Evolutionary conservation across 345 rosid genomes (phyloP).

Genomic region (Moricandia arvensis): DNA sequence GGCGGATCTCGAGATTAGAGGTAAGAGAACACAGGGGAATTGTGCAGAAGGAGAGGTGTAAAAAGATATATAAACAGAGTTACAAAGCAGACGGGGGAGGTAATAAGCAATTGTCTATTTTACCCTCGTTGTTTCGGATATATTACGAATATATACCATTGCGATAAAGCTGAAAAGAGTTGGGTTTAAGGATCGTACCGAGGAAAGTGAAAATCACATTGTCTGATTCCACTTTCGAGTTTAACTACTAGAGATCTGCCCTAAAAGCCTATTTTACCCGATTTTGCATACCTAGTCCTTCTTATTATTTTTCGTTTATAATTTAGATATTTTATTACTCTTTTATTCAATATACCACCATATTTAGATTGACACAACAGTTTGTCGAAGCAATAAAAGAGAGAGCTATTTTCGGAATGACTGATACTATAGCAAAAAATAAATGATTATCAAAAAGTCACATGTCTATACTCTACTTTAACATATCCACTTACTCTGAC

Average conservation of each 20-base stretch:
- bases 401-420: background rate
- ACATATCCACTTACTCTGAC: no score
- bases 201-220: conserved; percentile 5
- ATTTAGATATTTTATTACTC: background rate
- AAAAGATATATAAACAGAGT: conserved; percentile 21
- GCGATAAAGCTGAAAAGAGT: conserved; percentile 18
- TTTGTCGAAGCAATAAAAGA: background rate
- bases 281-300: background rate
- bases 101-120: background rate
- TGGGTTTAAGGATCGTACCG: conserved; percentile 33
- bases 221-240: conserved; percentile 14
- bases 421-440: no score
- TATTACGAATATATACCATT: conserved; percentile 14
- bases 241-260: background rate
- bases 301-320: background rate
- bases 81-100: conserved; percentile 11
- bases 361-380: background rate
- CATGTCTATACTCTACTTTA: no score
- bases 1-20: conserved; percentile 38
- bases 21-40: conserved; percentile 23
- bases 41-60: conserved; percentile 28
- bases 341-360: background rate
- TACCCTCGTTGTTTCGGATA: background rate
- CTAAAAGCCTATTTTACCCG: background rate
- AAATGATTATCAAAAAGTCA: no score